phyloP scores from a whole-genome alignment of 1,284 basidiomycete genomes.

The Meripilus lineatus region DNA sequence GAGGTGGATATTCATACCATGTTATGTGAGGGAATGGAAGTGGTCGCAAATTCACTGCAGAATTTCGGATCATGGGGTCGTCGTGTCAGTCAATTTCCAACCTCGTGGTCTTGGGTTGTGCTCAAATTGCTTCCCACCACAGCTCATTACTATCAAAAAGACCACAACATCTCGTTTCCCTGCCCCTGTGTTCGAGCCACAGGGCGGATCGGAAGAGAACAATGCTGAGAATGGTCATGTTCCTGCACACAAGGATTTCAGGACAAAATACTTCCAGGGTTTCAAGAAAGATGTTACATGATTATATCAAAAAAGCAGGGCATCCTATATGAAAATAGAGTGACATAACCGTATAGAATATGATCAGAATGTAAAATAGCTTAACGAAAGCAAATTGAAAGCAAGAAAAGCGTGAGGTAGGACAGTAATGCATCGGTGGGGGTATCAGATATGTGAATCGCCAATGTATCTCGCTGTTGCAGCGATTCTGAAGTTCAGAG shows the following conservation, averaged over 20 bases:
- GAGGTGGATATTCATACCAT: constrained; percentile 76
- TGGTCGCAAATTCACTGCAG: constrained; percentile 88
- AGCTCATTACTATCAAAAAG: constrained; percentile 91
- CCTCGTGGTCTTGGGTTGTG: neutral
- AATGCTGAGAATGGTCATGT: constrained; percentile 30
- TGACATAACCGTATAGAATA: no score
- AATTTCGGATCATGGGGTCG: constrained; percentile 96
- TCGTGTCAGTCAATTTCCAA: constrained; percentile 52
- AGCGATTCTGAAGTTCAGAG: constrained; percentile 47
- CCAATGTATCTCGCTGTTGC: constrained; percentile 49
- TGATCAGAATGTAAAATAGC: neutral
- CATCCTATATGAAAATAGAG: no score
- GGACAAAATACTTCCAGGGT: constrained; percentile 77
- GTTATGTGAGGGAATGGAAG: constrained; percentile 82
- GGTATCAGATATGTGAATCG: constrained; percentile 2
- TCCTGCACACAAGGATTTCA: constrained; percentile 75
- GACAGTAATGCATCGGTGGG: neutral
- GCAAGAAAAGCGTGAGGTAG: neutral
- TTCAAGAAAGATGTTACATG: constrained; percentile 55
- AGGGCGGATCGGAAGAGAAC: constrained; percentile 16
- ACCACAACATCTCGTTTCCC: constrained; percentile 42
- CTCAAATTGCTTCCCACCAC: neutral
- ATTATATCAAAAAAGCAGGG: no score
- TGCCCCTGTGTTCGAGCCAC: constrained; percentile 46
- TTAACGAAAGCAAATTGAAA: neutral